These are phyloP conservation scores for Pelargonium fulgidum DNA, from an alignment of 441 rosid genomes.

Conservation along the genomic window DNA sequence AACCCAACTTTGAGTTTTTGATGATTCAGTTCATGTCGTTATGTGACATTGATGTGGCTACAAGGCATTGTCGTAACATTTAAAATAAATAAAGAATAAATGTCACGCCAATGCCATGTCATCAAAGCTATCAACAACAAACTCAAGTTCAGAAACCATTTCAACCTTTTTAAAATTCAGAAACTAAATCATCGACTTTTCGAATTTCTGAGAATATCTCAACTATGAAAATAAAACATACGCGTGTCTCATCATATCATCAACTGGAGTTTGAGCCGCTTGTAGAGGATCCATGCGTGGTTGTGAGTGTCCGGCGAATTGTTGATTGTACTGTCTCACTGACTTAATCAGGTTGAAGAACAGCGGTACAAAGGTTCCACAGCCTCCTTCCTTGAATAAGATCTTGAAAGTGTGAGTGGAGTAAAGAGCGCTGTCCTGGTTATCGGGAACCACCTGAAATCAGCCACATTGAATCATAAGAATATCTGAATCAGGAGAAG, in stretches of 20 bases:
- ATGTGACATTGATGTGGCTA: no score
- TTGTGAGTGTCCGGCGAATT: constrained; percentile 32
- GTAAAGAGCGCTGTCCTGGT: constrained; percentile 66
- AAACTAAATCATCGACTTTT: no score
- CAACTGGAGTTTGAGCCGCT: constrained; percentile 83
- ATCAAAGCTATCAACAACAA: no score
- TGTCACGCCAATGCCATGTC: no score
- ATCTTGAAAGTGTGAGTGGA: constrained; percentile 83
- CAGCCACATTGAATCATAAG: constrained; percentile 11
- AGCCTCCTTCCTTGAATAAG: constrained; percentile 90
- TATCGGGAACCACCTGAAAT: constrained; percentile 77
- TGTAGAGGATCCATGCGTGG: constrained; percentile 68
- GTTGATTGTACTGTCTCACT: constrained; percentile 64
- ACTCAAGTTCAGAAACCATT: no score
- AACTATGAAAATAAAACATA: constrained; percentile 37
- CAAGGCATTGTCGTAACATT: no score
- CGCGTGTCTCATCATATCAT: constrained; percentile 99
- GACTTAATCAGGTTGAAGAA: constrained; percentile 71
- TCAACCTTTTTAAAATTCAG: no score
- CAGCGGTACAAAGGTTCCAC: constrained; percentile 92
- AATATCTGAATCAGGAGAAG: background rate
- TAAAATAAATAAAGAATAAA: no score
- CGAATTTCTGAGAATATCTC: background rate
- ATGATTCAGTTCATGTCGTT: no score
- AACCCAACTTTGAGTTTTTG: no score